Evolutionary conservation across 306 rosid species (phyloP).

Genomic region (Pyrus pyrifolia): DNA sequence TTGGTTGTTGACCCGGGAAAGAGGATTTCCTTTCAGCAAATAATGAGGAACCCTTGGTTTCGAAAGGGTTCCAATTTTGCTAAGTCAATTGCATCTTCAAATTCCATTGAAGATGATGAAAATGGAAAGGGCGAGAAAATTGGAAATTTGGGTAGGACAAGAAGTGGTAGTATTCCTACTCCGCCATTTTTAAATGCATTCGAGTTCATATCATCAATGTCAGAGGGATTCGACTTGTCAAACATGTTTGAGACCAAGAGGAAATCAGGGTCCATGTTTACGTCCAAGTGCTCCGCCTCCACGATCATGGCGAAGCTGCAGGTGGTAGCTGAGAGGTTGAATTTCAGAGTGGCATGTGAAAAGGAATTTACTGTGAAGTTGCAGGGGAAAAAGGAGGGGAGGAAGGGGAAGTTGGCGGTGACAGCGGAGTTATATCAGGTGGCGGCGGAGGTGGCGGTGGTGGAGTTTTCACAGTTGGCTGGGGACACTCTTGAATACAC

Average conservation of each 20-base stretch:
- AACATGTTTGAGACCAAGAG: slow-evolving; percentile 62
- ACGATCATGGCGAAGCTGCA: slow-evolving; percentile 43
- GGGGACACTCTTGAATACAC: slow-evolving; percentile 69
- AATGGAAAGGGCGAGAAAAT: slow-evolving; percentile 11
- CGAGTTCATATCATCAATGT: slow-evolving; percentile 67
- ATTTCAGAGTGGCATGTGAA: slow-evolving; percentile 33
- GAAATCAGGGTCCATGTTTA: slow-evolving; percentile 44
- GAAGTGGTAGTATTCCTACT: slow-evolving; percentile 14
- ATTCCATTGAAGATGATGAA: slow-evolving; percentile 21
- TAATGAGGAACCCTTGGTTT: slow-evolving; percentile 61
- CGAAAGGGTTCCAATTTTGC: slow-evolving; percentile 32
- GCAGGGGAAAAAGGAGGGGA: slow-evolving; percentile 52
- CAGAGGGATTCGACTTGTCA: slow-evolving; percentile 66
- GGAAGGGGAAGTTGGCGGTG: slow-evolving; percentile 64
- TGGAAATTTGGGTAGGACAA: slow-evolving; percentile 8
- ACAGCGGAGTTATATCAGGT: slow-evolving; percentile 59
- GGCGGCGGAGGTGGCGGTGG: slow-evolving; percentile 70
- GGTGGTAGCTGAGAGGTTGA: slow-evolving; percentile 35
- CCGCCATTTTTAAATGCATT: slow-evolving; percentile 75
- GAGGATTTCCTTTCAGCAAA: slow-evolving; percentile 45
- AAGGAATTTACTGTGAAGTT: slow-evolving; percentile 56
- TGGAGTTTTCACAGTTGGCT: slow-evolving; percentile 49
- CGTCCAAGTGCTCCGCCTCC: slow-evolving; percentile 60
- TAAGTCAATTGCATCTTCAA: slow-evolving; percentile 24
- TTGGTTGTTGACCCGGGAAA: slow-evolving; percentile 56